Conservation (phyloP, 1,284 basidiomycete species). For the Pterula multifida region DNA sequence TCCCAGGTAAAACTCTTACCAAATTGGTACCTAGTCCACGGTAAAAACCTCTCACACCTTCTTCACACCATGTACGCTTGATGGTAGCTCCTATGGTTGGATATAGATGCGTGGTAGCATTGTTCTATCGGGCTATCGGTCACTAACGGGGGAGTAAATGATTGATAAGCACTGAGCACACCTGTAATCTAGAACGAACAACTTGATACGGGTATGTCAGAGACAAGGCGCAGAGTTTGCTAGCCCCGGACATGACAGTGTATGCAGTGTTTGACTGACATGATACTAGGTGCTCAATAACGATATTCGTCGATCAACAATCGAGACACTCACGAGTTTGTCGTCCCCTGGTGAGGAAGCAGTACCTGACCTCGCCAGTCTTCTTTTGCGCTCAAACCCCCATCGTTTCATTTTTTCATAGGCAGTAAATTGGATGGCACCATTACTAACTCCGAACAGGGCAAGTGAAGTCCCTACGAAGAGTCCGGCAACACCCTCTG, state of each 20-base stretch:
- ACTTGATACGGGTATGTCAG: constrained; percentile 98
- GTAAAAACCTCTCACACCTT: constrained; percentile 85
- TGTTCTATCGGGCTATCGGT: constrained; percentile 33
- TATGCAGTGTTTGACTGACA: constrained; percentile 83
- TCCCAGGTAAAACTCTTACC: constrained; percentile 92
- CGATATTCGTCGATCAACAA: neutral
- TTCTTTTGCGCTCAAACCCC: constrained; percentile 69
- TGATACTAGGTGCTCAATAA: constrained; percentile 5
- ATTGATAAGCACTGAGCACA: constrained; percentile 20
- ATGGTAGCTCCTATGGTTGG: constrained; percentile 77
- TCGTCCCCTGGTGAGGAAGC: constrained; percentile 64
- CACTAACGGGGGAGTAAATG: neutral
- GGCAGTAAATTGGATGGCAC: constrained; percentile 91
- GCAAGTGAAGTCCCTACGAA: constrained; percentile 87
- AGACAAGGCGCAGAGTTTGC: constrained; percentile 79
- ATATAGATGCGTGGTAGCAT: constrained; percentile 53
- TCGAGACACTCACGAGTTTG: constrained; percentile 56
- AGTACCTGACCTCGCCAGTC: constrained; percentile 44
- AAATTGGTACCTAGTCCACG: constrained; percentile 93
- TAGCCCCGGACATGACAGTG: constrained; percentile 83
- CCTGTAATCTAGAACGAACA: constrained; percentile 88
- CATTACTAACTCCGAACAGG: constrained; percentile 89
- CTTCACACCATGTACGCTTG: constrained; percentile 66
- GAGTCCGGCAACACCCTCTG: constrained; percentile 74
- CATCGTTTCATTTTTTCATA: constrained; percentile 95